Base-by-base conservation (phyloP, 116 monocot species). In the Dioscorea cayenensis region DNA sequence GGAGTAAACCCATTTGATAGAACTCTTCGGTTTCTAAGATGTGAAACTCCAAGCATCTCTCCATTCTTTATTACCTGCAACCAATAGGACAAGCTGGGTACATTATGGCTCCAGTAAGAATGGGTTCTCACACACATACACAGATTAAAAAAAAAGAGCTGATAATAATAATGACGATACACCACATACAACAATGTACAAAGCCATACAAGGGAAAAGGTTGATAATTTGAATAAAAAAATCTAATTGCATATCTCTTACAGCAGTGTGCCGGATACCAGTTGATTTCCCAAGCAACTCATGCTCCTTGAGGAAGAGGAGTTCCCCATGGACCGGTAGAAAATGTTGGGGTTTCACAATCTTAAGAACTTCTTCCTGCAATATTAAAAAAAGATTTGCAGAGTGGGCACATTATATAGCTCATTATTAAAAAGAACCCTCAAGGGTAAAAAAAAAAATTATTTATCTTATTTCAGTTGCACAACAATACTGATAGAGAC, bases 11-110 rank as follows among this genome's bases (percentile, higher is more conserved):
- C 97, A 83, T 83, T 97, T 8, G 97, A 97, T 23, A 97, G 65
- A 79, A 97, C 93, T 81, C 93, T 86, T 80, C 97, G 78, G 76
- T 90, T 97, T 72, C 97, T 82, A 50, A 97, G 84, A 79, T 97
- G 97, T 49, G 97, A 97, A 75, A 97, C 97, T 78, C 97, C 97
- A 78, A 97, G 97, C 97, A 97, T 97, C 74, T 97, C 97, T 69
- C 97, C 97, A 71, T 97, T 97, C 63, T 87, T 93, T 72, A 97
- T 97, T 16, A 97, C 97, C 97, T 97, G 77, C 43, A 28, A 66
- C 5, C 13, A 76, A 49, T 51, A 76, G 14, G 63, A 73, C 29
- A 64, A 66, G 5, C 37, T 32, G 62, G 23, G 32, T 11, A 63
- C 11, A 68, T n/a, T 23, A 17, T 27, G 10, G 19, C 55, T 55